phyloP scores from a whole-genome alignment of 139 green algal species.

The Raphidocelis subcapitata region DNA sequence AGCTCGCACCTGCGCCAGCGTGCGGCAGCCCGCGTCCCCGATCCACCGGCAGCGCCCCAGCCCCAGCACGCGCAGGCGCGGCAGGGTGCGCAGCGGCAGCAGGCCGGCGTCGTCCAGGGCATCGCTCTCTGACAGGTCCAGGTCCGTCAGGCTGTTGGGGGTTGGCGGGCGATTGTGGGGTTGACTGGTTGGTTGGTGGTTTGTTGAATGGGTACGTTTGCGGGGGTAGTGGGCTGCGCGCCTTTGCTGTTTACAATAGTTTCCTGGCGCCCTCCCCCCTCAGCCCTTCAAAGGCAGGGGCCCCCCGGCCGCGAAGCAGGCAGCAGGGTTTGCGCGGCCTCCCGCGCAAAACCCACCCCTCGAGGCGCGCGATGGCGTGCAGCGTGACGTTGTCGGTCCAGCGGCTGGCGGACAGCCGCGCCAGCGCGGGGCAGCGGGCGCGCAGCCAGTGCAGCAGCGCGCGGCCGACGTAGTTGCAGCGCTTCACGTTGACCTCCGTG shows the following conservation, averaged over 20 bases:
- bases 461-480: constrained; percentile 15
- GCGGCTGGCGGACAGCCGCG: constrained; percentile 14
- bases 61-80: constrained; percentile 8
- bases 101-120: constrained; percentile 24
- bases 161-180: no score
- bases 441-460: constrained; percentile 13
- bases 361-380: constrained; percentile 1
- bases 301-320: no score
- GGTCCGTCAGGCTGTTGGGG: constrained; percentile 16
- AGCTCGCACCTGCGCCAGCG: background rate
- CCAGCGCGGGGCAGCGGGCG: constrained; percentile 2
- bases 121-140: constrained; percentile 25
- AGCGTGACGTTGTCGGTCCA: constrained; percentile 15
- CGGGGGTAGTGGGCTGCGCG: no score
- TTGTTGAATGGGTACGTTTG: no score
- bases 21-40: constrained; percentile 9
- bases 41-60: constrained; percentile 25
- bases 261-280: no score
- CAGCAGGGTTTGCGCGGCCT: no score
- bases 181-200: no score
- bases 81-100: background rate
- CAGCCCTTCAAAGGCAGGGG: no score
- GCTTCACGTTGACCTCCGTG: constrained; percentile 18
- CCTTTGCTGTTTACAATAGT: no score
- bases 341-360: no score